Evolutionary conservation across 495 filamentous ascomycete species (phyloP).

Genomic region (Hypomontagnella submonticulosa): DNA sequence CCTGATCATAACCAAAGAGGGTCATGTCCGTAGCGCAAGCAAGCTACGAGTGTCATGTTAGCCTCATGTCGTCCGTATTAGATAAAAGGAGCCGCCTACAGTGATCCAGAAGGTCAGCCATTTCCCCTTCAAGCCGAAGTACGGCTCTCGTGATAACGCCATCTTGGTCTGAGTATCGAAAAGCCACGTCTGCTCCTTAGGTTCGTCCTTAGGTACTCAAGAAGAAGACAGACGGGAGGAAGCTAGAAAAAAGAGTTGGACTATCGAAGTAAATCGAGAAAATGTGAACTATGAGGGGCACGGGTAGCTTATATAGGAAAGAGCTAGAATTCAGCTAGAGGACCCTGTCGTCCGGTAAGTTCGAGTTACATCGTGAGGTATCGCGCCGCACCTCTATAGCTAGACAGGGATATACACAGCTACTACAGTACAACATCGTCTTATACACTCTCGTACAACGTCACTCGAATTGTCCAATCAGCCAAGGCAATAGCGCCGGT

Average conservation of each 20-base stretch:
- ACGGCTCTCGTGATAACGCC: slow-evolving; percentile 52
- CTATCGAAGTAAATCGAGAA: slow-evolving; percentile 2
- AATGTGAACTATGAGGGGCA: not conserved
- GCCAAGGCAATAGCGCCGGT: not conserved
- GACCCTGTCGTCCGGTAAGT: not conserved
- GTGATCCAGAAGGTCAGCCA: slow-evolving; percentile 70
- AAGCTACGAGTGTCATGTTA: slow-evolving; percentile 45
- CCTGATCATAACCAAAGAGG: slow-evolving; percentile 70
- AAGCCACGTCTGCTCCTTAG: slow-evolving; percentile 5
- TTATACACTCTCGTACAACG: slow-evolving; percentile 8
- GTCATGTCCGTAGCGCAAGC: slow-evolving; percentile 69
- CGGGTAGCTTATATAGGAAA: slow-evolving; percentile 27
- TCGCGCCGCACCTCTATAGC: slow-evolving; percentile 22
- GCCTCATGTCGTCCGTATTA: not conserved
- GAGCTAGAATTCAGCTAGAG: slow-evolving; percentile 7
- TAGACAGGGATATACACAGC: slow-evolving; percentile 14
- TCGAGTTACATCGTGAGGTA: slow-evolving; percentile 24
- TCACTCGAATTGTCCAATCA: slow-evolving; percentile 29
- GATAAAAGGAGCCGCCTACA: slow-evolving; percentile 45
- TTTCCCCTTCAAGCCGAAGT: slow-evolving; percentile 66
- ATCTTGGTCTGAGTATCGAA: slow-evolving; percentile 11
- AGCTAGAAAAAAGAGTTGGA: slow-evolving; percentile 3
- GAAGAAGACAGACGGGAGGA: slow-evolving; percentile 5
- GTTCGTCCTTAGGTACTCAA: slow-evolving; percentile 10
- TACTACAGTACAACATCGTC: slow-evolving; percentile 8